Evolutionary conservation across 495 filamentous ascomycete species (phyloP), one percentile per base, ranked within the genome.

Genomic region (Aspergillus nanangensis): DNA sequence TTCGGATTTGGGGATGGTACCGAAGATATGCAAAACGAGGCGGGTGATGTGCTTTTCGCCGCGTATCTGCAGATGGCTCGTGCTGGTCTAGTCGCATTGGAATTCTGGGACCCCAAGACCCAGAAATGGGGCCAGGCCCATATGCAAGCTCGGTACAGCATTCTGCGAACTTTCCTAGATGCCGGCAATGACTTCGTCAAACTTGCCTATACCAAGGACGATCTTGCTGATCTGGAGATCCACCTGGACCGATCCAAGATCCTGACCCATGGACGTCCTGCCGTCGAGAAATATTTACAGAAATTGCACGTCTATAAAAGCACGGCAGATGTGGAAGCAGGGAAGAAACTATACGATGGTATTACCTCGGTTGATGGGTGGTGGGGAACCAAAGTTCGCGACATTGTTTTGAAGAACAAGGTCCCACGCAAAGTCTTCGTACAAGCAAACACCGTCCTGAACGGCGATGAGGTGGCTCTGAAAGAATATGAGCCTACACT

Each of bases 381-480:
- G 69, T 95, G 85, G 83, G 85, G 78, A 13, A 77, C 77, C 44
- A 81, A 81, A 57, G 80, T 95, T 18, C 74, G 93, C 40, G 75
- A 86, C 23, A 78, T 87, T 41, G 93, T 96, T 15, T 64, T 96
- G 53, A 74, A 76, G 62, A 88, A 87, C 69, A 95, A 94, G 74
- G 83, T 88, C 53, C 91, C 93, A 27, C 76, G 93, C 45, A 98
- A 96, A 75, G 84, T 96, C 32, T 97, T 95, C 68, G 91, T 98
- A 14, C 90, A 96, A 69, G 89, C 87, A 25, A 98, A 95, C 69
- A 96, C 93, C 7, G 61, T 89, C 38, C 71, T 80, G 14, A 75
- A 83, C 41, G 84, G 83, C 10, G 88, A 86, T 27, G 76, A 80
- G 63, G 88, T 96, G 14, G 77, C 68, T 17, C 61, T 96, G 63